Base-by-base conservation (phyloP, 108 stramenopile species). In the Pseudonitzschia multiseries region DNA sequence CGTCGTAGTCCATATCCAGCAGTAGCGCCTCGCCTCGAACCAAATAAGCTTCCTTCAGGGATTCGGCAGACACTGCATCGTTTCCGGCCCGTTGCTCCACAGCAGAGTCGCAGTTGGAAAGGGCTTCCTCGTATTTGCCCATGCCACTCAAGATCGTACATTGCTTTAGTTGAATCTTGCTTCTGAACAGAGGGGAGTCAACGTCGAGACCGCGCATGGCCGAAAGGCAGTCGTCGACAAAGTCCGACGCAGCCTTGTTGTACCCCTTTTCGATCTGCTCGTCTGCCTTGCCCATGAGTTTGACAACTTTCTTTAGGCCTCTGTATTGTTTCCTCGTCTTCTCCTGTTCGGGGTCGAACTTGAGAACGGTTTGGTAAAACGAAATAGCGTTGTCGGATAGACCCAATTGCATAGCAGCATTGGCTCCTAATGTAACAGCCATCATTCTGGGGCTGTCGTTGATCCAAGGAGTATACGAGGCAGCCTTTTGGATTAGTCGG, bases 391-490 rank as follows among this genome's bases (percentile, higher is more conserved):
- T 83, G 21, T 86, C 82, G 0, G 79, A 78, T 31, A 81, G 69
- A n/a, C 85, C 85, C 18, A 86, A 57, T 61, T 83, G 82, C 85
- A 86, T 86, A 4, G 85, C 85, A 0, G 85, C 79, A 69, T 86
- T 86, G 2, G 85, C 79, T 0, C 85, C 85, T 26, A 83, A 57
- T 21, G 80, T 81, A 18, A 77, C 72, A 27, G 85, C 85, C 75
- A 86, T 74, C 80, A 86, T 83, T n/a, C 82, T 52, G 17, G 82
- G 82, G 31, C 68, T 69, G 59, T 81, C 85, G 65, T 78, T 75
- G 1, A 75, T 36, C 82, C 82, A 83, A n/a, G 80, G 68, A 26
- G 71, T 80, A 69, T 86, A 72, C 57, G 70, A 78, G 15, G 79
- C 77, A 13, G 85, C 79, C 62, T 86, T 79, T 26, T 76, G 53